Percentiles rank a stretch among this genome's conserved stretches.
phyloP scores from a whole-genome alignment of 768 basidiomycete genomes.

The Tephrocybe sp. region DNA sequence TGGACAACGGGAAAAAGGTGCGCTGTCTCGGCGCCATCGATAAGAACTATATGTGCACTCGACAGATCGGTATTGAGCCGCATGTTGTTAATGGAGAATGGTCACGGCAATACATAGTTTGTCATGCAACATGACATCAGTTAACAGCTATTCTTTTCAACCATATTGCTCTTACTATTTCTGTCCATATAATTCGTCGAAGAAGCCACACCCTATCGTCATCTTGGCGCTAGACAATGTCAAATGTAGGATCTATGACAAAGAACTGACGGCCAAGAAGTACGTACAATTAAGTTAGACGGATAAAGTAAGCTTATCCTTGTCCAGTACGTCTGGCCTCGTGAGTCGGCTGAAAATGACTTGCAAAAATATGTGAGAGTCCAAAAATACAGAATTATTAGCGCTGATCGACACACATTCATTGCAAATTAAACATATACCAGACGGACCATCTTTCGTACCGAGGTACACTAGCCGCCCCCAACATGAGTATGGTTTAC shows the following conservation, averaged over 20 bases:
- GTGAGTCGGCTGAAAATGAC: not conserved
- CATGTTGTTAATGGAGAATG: not conserved
- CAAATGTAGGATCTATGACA: not conserved
- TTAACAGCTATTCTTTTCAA: not conserved
- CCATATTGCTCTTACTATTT: not conserved
- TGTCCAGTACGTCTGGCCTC: too few relatives aligned
- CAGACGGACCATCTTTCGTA: not conserved
- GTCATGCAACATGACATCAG: not conserved
- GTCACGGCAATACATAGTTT: not conserved
- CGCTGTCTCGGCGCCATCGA: not conserved
- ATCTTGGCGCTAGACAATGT: not conserved
- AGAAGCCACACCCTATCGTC: not conserved
- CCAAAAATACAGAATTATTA: not conserved
- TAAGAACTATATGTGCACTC: not conserved
- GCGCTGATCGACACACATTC: not conserved
- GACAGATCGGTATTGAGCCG: not conserved
- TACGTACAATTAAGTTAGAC: not conserved
- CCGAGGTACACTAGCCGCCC: not conserved
- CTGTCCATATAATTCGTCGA: not conserved
- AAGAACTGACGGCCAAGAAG: not conserved
- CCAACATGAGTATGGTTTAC: conserved; percentile 1
- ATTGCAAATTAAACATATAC: not conserved
- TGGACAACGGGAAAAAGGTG: not conserved
- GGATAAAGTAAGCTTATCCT: too few relatives aligned
- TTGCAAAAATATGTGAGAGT: not conserved